These are phyloP conservation scores for Passiflora organensis DNA, from an alignment of 345 rosid genomes.

Conservation along the genomic window DNA sequence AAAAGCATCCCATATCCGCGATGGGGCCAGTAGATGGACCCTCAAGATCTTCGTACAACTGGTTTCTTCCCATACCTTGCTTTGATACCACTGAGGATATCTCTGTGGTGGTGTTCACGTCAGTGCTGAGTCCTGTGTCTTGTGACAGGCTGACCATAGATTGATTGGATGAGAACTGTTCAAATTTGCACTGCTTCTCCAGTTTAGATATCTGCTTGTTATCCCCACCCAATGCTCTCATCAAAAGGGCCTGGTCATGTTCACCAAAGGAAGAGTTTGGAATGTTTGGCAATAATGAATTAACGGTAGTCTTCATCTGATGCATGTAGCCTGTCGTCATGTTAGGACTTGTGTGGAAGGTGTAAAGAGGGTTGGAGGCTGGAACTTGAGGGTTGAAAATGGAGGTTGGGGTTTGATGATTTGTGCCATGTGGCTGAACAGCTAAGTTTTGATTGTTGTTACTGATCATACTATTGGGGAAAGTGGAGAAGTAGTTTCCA, in stretches of 20 bases:
- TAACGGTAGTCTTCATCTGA: slow-evolving; percentile 14
- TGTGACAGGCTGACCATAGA: slow-evolving; percentile 50
- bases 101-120: slow-evolving; percentile 44
- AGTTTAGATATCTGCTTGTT: slow-evolving; percentile 5
- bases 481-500: slow-evolving; percentile 8
- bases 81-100: slow-evolving; percentile 43
- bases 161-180: slow-evolving; percentile 54
- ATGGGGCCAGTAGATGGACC: slow-evolving; percentile 17
- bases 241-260: slow-evolving; percentile 18
- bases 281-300: slow-evolving; percentile 3
- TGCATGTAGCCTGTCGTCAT: slow-evolving; percentile 13
- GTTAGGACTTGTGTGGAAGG: slow-evolving; percentile 15
- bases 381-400: slow-evolving; percentile 19
- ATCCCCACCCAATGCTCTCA: slow-evolving; percentile 12
- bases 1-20: slow-evolving; percentile 33
- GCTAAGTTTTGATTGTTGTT: slow-evolving; percentile 4
- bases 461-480: not conserved
- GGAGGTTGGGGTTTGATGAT: slow-evolving; percentile 22
- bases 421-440: slow-evolving; percentile 13
- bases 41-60: slow-evolving; percentile 25
- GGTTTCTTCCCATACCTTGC: slow-evolving; percentile 28
- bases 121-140: slow-evolving; percentile 62
- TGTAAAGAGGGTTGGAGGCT: slow-evolving; percentile 14
- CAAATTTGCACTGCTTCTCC: slow-evolving; percentile 38
- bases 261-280: slow-evolving; percentile 7